A percentile compares a stretch with the other conserved stretches of the same genome.
phyloP scores from a whole-genome alignment of 139 green algal genomes.

The Tetraselmis chui region DNA sequence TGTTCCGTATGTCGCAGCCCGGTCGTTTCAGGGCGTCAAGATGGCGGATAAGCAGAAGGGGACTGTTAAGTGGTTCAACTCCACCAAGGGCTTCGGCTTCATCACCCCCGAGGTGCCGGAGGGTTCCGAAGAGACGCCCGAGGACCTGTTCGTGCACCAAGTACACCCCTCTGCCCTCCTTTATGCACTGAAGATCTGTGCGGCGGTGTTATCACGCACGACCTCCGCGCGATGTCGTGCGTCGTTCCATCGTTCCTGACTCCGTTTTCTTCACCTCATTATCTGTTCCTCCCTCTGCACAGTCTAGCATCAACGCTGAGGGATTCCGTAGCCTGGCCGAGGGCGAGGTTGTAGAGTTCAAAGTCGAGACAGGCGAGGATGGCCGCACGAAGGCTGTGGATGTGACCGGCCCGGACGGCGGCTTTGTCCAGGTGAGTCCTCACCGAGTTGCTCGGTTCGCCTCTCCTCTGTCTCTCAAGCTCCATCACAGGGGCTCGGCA shows the following conservation, averaged over 20 bases:
- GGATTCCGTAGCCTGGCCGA: conserved; percentile 88
- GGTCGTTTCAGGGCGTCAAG: conserved; percentile 9
- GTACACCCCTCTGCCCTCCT: conserved; percentile 24
- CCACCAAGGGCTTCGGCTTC: conserved; percentile 86
- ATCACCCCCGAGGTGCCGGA: conserved; percentile 63
- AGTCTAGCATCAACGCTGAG: conserved; percentile 86
- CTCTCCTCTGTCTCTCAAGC: too few relatives aligned
- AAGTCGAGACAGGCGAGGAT: conserved; percentile 74
- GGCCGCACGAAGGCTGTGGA: conserved; percentile 84
- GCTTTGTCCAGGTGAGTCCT: conserved; percentile 52
- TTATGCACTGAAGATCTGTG: not conserved
- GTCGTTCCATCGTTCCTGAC: not conserved
- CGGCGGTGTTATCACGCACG: not conserved
- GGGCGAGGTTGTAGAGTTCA: conserved; percentile 86
- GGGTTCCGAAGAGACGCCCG: conserved; percentile 37
- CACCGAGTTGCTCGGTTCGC: too few relatives aligned
- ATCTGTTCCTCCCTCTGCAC: conserved; percentile 8
- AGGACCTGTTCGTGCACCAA: conserved; percentile 96
- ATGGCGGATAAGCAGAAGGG: conserved; percentile 23
- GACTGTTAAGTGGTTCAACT: conserved; percentile 92
- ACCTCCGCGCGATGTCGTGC: not conserved
- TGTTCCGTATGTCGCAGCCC: too few relatives aligned
- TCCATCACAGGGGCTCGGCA: too few relatives aligned
- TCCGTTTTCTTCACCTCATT: not conserved
- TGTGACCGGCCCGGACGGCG: conserved; percentile 78